Base-by-base conservation (phyloP, 2,329 filamentous ascomycete genomes). In the Fusarium multiceps region DNA sequence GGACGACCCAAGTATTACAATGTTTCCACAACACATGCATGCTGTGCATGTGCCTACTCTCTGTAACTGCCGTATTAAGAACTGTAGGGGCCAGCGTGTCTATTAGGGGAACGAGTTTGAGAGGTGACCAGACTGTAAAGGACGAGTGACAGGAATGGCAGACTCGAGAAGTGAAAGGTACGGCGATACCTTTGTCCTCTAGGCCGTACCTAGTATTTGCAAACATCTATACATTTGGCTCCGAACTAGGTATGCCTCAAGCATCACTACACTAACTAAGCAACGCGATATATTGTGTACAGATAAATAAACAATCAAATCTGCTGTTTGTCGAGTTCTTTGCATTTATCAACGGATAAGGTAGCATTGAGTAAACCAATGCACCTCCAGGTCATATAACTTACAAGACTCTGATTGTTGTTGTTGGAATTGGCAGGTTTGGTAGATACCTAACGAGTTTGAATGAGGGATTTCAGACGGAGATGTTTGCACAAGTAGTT, bases 1-100 rank as follows among this genome's bases (percentile, higher is more conserved):
- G 65, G 66, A 70, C 53, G 54, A 60, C 55, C 63, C 48, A 58
- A 71, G 69, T 68, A 67, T 63, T 59, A 75, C 73, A 43, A 53
- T 43, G 53, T 50, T 53, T 54, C 40, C 66, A 70, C 64, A 43
- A 60, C 55, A 53, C 47, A 62, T 68, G 54, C 49, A 53, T 65
- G 58, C 25, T 47, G 71, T 54, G 59, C 49, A 46, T 55, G 47
- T 61, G 41, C 43, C 43, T 55, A 32, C 34, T 45, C n/a, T 51
- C 46, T 48, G 30, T 43, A 27, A n/a, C 37, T 34, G 16, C 40
- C 55, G 46, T 42, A n/a, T 42, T 42, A n/a, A 51, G 46, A 54
- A 43, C 37, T 23, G 34, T 23, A 21, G 40, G 34, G 25, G 10
- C 13, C 42, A 21, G 27, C 23, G 20, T 18, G 45, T 21, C 34